Base-by-base conservation (phyloP, 163 green algal species). In the Smithsoniella earleae region DNA sequence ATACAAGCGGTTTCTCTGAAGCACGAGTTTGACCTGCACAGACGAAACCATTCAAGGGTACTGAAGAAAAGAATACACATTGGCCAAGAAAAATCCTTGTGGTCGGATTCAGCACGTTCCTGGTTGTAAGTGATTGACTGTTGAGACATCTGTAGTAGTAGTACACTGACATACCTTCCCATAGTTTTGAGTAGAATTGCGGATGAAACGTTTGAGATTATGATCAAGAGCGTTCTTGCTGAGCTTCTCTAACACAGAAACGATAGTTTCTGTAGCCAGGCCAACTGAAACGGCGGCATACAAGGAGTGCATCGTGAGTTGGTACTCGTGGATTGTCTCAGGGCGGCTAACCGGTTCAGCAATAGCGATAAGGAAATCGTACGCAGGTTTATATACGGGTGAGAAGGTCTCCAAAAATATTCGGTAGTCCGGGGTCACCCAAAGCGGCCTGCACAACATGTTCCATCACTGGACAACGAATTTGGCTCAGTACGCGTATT, bases 321-420 rank as follows among this genome's bases (percentile, higher is more conserved):
- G 66, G 79, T 95, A 96, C 86, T 99, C 94, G 83, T 99, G 94
- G 33, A 99, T 81, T 31, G 65, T 83, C 83, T 98, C 87, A 5
- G 92, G 94, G 1, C 93, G 85, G 69, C 87, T 95, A 3, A 95
- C 88, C 3, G 91, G 91, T 85, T 97, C 93, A 1, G 94, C 89
- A 31, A 98, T 91, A n/a, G 93, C 90, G 66, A 99, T 96, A 0
- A 99, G 81, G 74, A 99, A 99, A 82, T 99, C 94, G 62, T 94
- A 95, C 3, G 90, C 90, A 75, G 84, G 89, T 76, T 93, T 95
- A 83, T 98, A 98, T 36, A 97, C 84, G 30, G 86, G 86, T 2
- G 87, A 95, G 81, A 93, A 97, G 4, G 93, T 96, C 78, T 98
- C 94, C 73, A 98, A 81, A 83, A 98, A 96, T 76, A 98, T 92